Evolutionary conservation across 768 basidiomycete species (phyloP), one percentile per base, ranked within the genome.

Genomic region (Trametopsis cervina): DNA sequence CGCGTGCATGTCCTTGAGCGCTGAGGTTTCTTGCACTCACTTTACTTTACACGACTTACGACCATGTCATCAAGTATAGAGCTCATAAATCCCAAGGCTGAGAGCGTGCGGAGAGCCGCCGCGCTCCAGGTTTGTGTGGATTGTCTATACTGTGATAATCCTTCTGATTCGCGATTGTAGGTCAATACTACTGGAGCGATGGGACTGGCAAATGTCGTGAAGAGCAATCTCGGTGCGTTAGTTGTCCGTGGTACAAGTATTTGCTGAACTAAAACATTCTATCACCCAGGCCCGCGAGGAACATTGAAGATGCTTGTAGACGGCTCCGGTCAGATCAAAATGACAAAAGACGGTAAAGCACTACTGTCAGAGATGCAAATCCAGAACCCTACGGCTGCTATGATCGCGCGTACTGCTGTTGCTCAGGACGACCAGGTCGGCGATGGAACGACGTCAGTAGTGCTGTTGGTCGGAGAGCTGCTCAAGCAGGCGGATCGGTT

Each of bases 341-440:
- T 99, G 89, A 98, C 96, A 55, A 99, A 98, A 75, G 96, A 98
- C 62, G 96, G 96, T 54, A 99, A 99, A 71, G 95, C 97, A 36
- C 70, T 99, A 47, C 75, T 99, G 50, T 95, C 93, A 36, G 96
- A 99, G 72, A 99, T 99, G 96, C 96, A 98, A 71, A 99, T 99
- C 58, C 88, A 90, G 69, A 98, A 99, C 66, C 96, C 96, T 24
- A 98, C 96, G 2, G 96, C 96, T 15, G 94, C 96, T 25, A 95
- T 99, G 91, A 92, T 99, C 62, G 96, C 96, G 40, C 82, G 93
- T 44, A 97, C 96, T 37, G 96, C 96, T 12, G 95, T 97, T 20
- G 95, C 96, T 2, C 96, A 98, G 65, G 96, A 99, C 58, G 96
- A 98, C 62, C 94, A 97, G 76, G 94, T 96, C 38, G 96, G 96